Evolutionary conservation across 352 stramenopile species (phyloP), one percentile per base, ranked within the genome.

Genomic region (Lagenidium giganteum): DNA sequence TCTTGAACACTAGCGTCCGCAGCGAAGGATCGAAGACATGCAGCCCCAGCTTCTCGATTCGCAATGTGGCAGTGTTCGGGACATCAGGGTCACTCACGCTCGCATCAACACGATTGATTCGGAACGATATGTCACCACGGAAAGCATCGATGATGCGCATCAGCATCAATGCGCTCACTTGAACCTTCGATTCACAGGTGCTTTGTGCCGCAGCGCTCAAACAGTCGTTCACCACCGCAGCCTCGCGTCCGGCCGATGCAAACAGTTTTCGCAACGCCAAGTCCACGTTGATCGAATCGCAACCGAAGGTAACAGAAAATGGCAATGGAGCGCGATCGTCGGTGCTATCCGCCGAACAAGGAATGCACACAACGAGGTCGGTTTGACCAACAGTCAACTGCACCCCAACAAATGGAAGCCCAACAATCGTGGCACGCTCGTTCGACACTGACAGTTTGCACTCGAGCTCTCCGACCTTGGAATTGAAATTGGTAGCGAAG

Each of bases 101-200:
- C 8, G 20, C n/a, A 17, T 38, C 32, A 16, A 38, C 20, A 9
- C n/a, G 32, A 38, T 9, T 20, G 16, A 38, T 9, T 9, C 20
- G 32, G 7, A 38, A 9, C 1, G 8, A 9, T 11, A 38, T 38
- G 8, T 38, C 32, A 18, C 47, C 50, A 6, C 42, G 50, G 30
- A 58, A 30, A 0, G 32, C 12, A n/a, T 58, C 28, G 5, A 43
- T 13, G 3, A 52, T 7, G 42, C 50, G 42, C 30, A 58, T 33
- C 13, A 33, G 8, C 12, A 54, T 8, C 13, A 47, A 16, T 16
- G n/a, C 14, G 7, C 44, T 5, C 43, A 11, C 8, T 29, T 35
- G 20, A 33, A 14, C 17, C 31, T 32, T 25, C 41, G 8, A 28
- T 42, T 8, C 13, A 3, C 17, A 57, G 20, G 11, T n/a, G 26